These are phyloP conservation scores for Debaryomycetaceae sp. DNA, from an alignment of 1,139 yeast genomes.

Conservation along the genomic window DNA sequence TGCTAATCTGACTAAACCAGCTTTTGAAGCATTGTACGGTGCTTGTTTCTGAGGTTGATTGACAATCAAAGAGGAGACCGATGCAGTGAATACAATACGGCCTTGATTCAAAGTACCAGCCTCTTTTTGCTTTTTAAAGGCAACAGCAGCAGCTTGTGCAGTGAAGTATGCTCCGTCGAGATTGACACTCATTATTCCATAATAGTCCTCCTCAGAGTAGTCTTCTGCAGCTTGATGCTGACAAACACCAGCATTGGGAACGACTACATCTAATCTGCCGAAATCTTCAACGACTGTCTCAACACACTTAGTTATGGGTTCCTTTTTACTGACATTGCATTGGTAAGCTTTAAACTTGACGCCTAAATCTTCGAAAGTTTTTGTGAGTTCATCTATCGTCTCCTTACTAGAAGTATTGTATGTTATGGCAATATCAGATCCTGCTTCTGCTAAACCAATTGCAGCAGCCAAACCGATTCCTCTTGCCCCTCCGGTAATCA, in stretches of 20 bases:
- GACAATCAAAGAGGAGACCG: slow-evolving; percentile 49
- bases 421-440: slow-evolving; percentile 76
- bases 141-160: slow-evolving; percentile 26
- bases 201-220: slow-evolving; percentile 15
- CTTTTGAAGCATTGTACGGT: slow-evolving; percentile 48
- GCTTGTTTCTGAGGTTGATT: slow-evolving; percentile 47
- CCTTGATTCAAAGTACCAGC: slow-evolving; percentile 27
- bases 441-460: slow-evolving; percentile 72
- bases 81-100: slow-evolving; percentile 52
- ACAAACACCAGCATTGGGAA: slow-evolving; percentile 29
- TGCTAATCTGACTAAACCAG: slow-evolving; percentile 45
- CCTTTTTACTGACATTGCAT: slow-evolving; percentile 32
- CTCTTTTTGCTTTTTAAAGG: slow-evolving; percentile 20
- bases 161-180: slow-evolving; percentile 25
- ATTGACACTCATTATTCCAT: slow-evolving; percentile 16
- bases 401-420: slow-evolving; percentile 5
- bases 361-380: slow-evolving; percentile 19
- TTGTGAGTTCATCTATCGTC: slow-evolving; percentile 1
- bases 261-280: slow-evolving; percentile 24
- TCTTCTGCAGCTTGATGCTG: slow-evolving; percentile 15
- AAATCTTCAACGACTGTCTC: slow-evolving; percentile 15
- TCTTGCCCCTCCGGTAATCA: slow-evolving; percentile 70
- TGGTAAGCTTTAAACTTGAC: slow-evolving; percentile 63
- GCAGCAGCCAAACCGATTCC: slow-evolving; percentile 76
- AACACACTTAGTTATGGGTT: slow-evolving; percentile 19